Evolutionary conservation across 805 yeast genomes (phyloP).

Genomic region (Suhomyces emberorum): DNA sequence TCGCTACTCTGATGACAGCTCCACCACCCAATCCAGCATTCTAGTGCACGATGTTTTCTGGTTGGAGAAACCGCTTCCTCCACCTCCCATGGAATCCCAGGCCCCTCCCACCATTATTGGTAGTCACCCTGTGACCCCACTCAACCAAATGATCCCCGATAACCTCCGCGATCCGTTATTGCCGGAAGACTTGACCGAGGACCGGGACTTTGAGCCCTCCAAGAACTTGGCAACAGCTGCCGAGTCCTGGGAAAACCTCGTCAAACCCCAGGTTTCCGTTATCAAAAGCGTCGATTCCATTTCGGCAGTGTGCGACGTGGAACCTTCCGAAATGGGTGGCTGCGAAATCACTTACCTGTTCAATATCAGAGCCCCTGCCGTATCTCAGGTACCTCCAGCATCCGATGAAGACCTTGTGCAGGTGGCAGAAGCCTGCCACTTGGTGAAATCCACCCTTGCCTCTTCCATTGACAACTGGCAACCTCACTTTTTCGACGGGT

Average conservation of each 20-base stretch:
- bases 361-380: conserved; percentile 20
- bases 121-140: conserved; percentile 11
- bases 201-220: background rate
- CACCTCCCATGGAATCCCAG: conserved; percentile 2
- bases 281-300: conserved; percentile 5
- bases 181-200: background rate
- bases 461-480: conserved; percentile 7
- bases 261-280: conserved; percentile 10
- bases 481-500: conserved; percentile 1
- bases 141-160: conserved; percentile 13
- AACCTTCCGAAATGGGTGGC: background rate
- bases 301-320: background rate
- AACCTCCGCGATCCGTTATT: conserved; percentile 9
- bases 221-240: conserved; percentile 1
- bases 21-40: conserved; percentile 5
- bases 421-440: background rate
- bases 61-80: conserved; percentile 6
- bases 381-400: conserved; percentile 1
- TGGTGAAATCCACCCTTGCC: background rate
- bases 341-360: conserved; percentile 16
- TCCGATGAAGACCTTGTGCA: background rate
- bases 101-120: conserved; percentile 1
- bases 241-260: conserved; percentile 4
- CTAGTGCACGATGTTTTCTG: conserved; percentile 1
- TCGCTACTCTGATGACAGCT: conserved; percentile 9